These are phyloP conservation scores for Talaromyces piceae DNA, from an alignment of 2,329 filamentous ascomycete species.

Conservation along the genomic window DNA sequence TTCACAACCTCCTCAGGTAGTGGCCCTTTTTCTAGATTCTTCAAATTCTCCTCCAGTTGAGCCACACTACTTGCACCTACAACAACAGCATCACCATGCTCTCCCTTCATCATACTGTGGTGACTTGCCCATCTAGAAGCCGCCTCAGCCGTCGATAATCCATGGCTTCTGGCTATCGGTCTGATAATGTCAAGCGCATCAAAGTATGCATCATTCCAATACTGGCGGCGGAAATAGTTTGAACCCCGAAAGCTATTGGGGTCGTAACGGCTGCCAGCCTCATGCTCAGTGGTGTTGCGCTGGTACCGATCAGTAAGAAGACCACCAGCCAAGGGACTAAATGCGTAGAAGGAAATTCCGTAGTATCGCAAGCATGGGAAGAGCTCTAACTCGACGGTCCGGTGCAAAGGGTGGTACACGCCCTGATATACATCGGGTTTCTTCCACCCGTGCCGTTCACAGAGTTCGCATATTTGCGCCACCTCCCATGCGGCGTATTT, in stretches of 20 bases:
- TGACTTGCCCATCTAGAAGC: constrained; percentile 40
- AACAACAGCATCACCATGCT: constrained; percentile 31
- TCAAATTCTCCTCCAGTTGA: constrained; percentile 35
- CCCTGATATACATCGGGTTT: constrained; percentile 43
- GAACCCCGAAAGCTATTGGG: constrained; percentile 27
- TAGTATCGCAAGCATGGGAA: constrained; percentile 38
- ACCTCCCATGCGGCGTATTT: constrained; percentile 45
- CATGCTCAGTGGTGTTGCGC: constrained; percentile 21
- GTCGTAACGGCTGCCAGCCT: constrained; percentile 32
- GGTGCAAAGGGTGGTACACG: constrained; percentile 33
- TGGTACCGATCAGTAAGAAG: constrained; percentile 37
- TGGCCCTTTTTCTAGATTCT: constrained; percentile 32
- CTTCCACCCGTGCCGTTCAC: constrained; percentile 34
- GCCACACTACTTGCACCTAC: constrained; percentile 30
- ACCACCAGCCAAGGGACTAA: constrained; percentile 41
- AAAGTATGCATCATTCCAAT: constrained; percentile 38
- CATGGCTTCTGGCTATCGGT: constrained; percentile 30
- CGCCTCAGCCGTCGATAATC: constrained; percentile 37
- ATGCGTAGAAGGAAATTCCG: constrained; percentile 36
- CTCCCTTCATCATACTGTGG: constrained; percentile 31
- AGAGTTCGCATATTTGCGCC: constrained; percentile 41
- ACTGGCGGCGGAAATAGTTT: constrained; percentile 28
- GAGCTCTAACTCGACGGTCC: constrained; percentile 35
- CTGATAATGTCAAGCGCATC: constrained; percentile 36
- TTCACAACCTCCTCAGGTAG: constrained; percentile 34